Base-by-base conservation (phyloP, 139 green algal species). In the Asterochloris erici region DNA sequence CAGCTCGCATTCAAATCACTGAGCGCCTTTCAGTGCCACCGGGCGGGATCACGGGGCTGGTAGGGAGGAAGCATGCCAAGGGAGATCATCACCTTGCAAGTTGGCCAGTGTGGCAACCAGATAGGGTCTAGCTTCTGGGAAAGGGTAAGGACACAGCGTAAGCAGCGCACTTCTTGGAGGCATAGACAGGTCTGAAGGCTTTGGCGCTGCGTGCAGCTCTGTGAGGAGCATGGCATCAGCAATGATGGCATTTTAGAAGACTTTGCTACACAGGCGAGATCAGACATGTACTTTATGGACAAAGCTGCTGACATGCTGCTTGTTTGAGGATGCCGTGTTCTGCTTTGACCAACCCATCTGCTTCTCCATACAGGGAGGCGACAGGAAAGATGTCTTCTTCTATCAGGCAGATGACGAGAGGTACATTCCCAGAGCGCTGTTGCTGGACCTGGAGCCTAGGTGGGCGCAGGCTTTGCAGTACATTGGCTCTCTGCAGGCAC, bases 381-480 rank as follows among this genome's bases (percentile, higher is more conserved):
- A 99, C 87, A 88, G 97, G 19, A 99, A 99, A 78, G 97, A 99
- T 77, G 95, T 99, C 14, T 99, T 99, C 87, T 99, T 99, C 88
- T 99, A 99, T 85, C 97, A 99, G 83, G 97, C 97, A 29, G 97
- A 99, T 78, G 97, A 99, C 74, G 96, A 99, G 78, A 95, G 98
- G 68, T 99, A 99, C 84, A 94, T 99, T 14, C 97, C 97, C 0
- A 89, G 97, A 15, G 95, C 97, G 10, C 90, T 99, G 62, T 91
- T 99, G 38, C 85, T 99, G 4, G 97, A 99, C 83, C 90, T 99
- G 14, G 97, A 99, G 84, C 97, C 97, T 12, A 86, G 94, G 93
- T 93, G 79, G 23, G 71, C 17, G 70, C 16, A 26, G 1, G 21
- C 19, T 9, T 23, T 71, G 66, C 66, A 21, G 19, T 9, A 71